Conservation (phyloP, 2,329 filamentous ascomycete species). For the Calonectria leucothoes region DNA sequence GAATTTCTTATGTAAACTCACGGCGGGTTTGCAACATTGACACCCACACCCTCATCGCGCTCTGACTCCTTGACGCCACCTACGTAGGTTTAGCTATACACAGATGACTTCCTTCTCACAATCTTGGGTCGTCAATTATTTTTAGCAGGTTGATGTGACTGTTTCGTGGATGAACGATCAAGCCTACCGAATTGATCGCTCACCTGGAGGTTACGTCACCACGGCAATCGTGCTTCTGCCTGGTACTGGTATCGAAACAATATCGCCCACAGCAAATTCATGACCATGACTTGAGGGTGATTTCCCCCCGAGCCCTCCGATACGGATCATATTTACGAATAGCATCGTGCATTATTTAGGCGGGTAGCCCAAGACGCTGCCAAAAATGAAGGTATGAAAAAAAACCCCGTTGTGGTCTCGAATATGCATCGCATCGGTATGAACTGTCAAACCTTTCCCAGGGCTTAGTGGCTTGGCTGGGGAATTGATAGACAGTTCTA, state of each 20-base stretch:
- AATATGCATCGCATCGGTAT: neutral
- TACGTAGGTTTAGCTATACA: neutral
- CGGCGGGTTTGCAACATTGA: neutral
- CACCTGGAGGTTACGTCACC: too few relatives aligned
- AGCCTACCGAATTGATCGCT: too few relatives aligned
- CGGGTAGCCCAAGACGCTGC: neutral
- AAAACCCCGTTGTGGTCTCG: neutral
- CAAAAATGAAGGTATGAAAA: neutral
- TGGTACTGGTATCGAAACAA: too few relatives aligned
- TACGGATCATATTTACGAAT: neutral
- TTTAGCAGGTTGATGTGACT: too few relatives aligned
- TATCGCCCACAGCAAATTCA: too few relatives aligned
- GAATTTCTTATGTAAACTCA: neutral
- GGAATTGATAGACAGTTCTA: neutral
- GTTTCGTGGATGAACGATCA: too few relatives aligned
- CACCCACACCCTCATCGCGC: neutral
- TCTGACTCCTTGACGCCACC: neutral
- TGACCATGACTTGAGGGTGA: too few relatives aligned
- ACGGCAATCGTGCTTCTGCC: too few relatives aligned
- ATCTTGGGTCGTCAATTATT: too few relatives aligned
- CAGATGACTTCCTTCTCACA: too few relatives aligned
- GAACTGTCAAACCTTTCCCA: neutral
- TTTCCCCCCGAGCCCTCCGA: neutral
- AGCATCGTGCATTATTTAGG: neutral
- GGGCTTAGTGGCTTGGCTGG: neutral